These are phyloP conservation scores for Pyracantha coccinea DNA, from an alignment of 331 rosid genomes.

Conservation along the genomic window DNA sequence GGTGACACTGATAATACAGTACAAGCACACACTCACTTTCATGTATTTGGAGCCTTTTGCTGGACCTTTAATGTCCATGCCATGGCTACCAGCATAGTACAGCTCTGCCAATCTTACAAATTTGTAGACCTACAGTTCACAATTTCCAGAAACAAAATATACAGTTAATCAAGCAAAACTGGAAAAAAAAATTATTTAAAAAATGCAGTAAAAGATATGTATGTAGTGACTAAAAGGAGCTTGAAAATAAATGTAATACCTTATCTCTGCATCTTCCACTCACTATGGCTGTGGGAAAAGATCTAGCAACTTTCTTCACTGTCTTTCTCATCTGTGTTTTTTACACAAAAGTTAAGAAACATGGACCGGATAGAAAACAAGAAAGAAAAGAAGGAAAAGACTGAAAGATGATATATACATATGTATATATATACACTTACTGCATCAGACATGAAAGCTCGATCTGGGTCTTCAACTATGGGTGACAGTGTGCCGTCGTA, in stretches of 20 bases:
- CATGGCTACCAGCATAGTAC: slow-evolving; percentile 98
- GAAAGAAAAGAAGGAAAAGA: neutral
- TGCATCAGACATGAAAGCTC: slow-evolving; percentile 76
- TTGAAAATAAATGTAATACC: slow-evolving; percentile 50
- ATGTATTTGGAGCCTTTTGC: slow-evolving; percentile 53
- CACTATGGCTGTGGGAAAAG: slow-evolving; percentile 94
- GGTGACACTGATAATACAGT: neutral
- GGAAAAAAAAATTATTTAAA: neutral
- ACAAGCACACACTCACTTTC: slow-evolving; percentile 29
- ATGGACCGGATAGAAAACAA: neutral
- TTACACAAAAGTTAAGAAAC: neutral
- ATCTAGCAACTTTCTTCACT: slow-evolving; percentile 59
- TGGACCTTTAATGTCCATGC: slow-evolving; percentile 98
- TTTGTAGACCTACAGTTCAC: slow-evolving; percentile 47
- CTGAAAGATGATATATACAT: neutral
- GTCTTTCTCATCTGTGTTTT: slow-evolving; percentile 78
- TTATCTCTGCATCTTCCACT: slow-evolving; percentile 90
- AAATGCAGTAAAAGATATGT: neutral
- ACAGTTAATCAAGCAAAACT: neutral
- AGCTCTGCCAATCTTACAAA: slow-evolving; percentile 80
- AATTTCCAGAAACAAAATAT: neutral
- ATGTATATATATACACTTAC: slow-evolving; percentile 23
- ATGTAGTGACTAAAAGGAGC: neutral
- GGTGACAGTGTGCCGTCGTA: slow-evolving; percentile 95
- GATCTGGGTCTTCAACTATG: slow-evolving; percentile 81